A percentile compares a stretch with the other conserved stretches of the same genome.
phyloP scores from a whole-genome alignment of 1,284 basidiomycete genomes.

The Trichosporon coremiiforme region DNA sequence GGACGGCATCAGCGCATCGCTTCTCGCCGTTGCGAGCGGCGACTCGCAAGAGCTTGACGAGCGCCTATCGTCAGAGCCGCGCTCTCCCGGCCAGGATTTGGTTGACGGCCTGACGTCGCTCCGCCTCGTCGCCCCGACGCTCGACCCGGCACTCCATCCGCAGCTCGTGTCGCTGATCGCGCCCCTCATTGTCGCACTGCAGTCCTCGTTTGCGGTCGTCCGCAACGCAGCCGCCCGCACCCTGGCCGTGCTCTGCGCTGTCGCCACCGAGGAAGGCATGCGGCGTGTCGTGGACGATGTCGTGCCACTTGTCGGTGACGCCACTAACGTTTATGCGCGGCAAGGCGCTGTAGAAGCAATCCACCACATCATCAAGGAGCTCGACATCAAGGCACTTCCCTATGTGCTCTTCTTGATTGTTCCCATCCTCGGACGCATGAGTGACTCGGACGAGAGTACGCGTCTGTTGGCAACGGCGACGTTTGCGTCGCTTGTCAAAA shows the following conservation, averaged over 20 bases:
- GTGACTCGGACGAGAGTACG: conserved; percentile 87
- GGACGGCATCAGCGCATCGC: conserved; percentile 82
- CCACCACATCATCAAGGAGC: conserved; percentile 87
- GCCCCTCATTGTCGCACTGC: conserved; percentile 71
- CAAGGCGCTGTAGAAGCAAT: conserved; percentile 90
- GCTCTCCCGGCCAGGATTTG: conserved; percentile 78
- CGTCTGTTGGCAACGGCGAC: conserved; percentile 92
- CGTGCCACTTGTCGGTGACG: conserved; percentile 82
- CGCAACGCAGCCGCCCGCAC: conserved; percentile 83
- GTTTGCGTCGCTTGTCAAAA: conserved; percentile 97
- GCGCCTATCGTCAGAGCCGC: conserved; percentile 28
- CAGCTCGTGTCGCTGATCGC: conserved; percentile 75
- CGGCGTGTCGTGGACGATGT: conserved; percentile 80
- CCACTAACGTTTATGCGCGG: conserved; percentile 72
- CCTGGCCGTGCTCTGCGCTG: conserved; percentile 82
- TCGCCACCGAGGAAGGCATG: conserved; percentile 85
- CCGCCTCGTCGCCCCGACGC: conserved; percentile 74
- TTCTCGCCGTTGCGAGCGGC: conserved; percentile 47
- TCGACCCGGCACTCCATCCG: conserved; percentile 71
- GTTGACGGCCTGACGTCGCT: conserved; percentile 91
- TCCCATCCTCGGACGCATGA: conserved; percentile 96
- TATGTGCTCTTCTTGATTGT: conserved; percentile 98
- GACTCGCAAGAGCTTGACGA: conserved; percentile 20
- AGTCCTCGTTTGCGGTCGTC: conserved; percentile 83
- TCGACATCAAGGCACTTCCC: conserved; percentile 92